Evolutionary conservation across 805 yeast species (phyloP).

Genomic region (Sugiyamaella floridensis): DNA sequence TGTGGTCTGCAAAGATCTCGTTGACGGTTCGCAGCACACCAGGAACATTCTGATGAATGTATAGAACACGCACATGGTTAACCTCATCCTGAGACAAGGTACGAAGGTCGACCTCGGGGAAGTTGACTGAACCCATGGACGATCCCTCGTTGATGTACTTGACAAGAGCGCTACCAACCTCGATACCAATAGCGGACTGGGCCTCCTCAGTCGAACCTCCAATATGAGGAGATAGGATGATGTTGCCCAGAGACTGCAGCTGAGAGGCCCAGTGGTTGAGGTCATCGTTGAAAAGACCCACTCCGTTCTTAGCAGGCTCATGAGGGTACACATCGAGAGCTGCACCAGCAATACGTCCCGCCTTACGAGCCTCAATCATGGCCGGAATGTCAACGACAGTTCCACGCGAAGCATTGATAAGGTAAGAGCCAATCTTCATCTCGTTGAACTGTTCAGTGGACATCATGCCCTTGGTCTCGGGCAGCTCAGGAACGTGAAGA

Average conservation of each 20-base stretch:
- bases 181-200: constrained; percentile 94
- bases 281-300: constrained; percentile 59
- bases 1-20: constrained; percentile 88
- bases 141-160: constrained; percentile 95
- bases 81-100: constrained; percentile 81
- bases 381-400: constrained; percentile 96
- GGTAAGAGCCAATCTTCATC: constrained; percentile 93
- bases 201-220: constrained; percentile 99
- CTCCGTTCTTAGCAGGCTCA: constrained; percentile 97
- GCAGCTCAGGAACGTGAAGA: constrained; percentile 89
- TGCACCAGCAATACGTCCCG: constrained; percentile 93
- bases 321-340: constrained; percentile 95
- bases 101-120: constrained; percentile 95
- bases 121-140: constrained; percentile 92
- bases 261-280: constrained; percentile 82
- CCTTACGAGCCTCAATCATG: constrained; percentile 79
- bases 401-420: constrained; percentile 95
- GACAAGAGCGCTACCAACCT: constrained; percentile 78
- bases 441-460: constrained; percentile 87
- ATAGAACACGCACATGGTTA: constrained; percentile 79
- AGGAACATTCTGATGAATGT: constrained; percentile 96
- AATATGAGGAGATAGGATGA: constrained; percentile 92
- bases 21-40: constrained; percentile 97
- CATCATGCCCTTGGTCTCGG: constrained; percentile 86
- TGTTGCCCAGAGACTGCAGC: constrained; percentile 72